A percentile compares a stretch with the other conserved stretches of the same genome.
phyloP scores from a whole-genome alignment of 2,329 filamentous ascomycete genomes.

The Aspergillus jensenii region DNA sequence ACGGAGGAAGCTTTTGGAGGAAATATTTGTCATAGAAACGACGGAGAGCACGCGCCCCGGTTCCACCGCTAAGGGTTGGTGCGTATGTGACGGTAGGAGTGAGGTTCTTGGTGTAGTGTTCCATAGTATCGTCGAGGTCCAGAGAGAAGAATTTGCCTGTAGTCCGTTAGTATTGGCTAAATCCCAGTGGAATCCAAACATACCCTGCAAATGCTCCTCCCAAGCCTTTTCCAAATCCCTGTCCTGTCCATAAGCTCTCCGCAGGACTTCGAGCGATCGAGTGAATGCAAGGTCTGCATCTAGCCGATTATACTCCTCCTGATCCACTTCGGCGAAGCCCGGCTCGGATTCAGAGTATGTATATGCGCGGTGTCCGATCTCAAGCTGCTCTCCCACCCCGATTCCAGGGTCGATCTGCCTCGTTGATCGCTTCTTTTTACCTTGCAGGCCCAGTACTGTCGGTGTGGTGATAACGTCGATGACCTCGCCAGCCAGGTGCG shows the following conservation, averaged over 20 bases:
- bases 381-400: conserved; percentile 48
- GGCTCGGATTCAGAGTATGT: conserved; percentile 57
- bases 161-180: background rate
- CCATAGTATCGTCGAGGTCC: conserved; percentile 31
- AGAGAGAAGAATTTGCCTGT: conserved; percentile 35
- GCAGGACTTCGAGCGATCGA: conserved; percentile 60
- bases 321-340: conserved; percentile 70
- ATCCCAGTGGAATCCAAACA: background rate
- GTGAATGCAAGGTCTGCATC: conserved; percentile 67
- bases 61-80: conserved; percentile 42
- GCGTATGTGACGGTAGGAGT: conserved; percentile 30
- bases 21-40: conserved; percentile 60
- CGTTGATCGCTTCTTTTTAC: conserved; percentile 48
- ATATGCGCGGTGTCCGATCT: conserved; percentile 42
- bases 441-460: conserved; percentile 55
- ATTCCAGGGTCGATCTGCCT: conserved; percentile 53
- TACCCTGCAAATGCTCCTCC: conserved; percentile 40
- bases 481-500: conserved; percentile 56
- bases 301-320: conserved; percentile 66
- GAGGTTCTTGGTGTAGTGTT: conserved; percentile 29
- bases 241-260: conserved; percentile 57
- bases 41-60: conserved; percentile 41
- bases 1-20: conserved; percentile 51
- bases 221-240: conserved; percentile 35
- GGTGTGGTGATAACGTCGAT: conserved; percentile 52